Base-by-base conservation (phyloP, 2,329 filamentous ascomycete genomes). In the Nemania bipapillata region DNA sequence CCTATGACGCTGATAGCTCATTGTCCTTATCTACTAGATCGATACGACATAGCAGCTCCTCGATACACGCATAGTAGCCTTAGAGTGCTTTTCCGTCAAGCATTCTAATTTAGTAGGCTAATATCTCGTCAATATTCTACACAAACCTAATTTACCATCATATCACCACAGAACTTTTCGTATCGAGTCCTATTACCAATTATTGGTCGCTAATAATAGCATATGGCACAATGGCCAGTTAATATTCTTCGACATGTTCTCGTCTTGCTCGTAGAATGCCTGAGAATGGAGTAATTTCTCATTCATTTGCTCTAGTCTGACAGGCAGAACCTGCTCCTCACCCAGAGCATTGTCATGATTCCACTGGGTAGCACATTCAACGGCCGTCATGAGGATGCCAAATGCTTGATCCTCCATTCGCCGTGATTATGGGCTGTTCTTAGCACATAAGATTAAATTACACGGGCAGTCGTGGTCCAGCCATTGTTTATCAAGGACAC, bases 401-500 rank as follows among this genome's bases (percentile, higher is more conserved):
- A 58, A 64, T 55, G 66, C 67, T 70, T 61, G 47, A 65, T 68
- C 63, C 65, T 59, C 65, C 70, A 71, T 58, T 63, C 52, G 68
- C 71, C 63, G 60, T 66, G 53, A 59, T 73, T 54, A 67, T 67
- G 70, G 65, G 64, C 64, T 70, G 62, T 32, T 52, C 65, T 63
- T 68, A 57, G 58, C 58, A 42, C 37, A 65, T 62, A 66, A 70
- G 67, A 74, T 72, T 83, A 80, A 75, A 79, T 75, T 83, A 82
- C 80, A 68, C 22, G 12, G 26, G 28, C 24, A 64, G 59, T 24
- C 30, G 54, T 35, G 59, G 40, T 32, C 30, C 3, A 42, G 54
- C 42, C 28, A 28, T 15, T n/a, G n/a, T 45, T 30, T 20, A 74
- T 84, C 78, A 91, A 76, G 89, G 86, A 74, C 84, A 82, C 81